Conservation (phyloP, 495 filamentous ascomycete species). For the Aspergillus bridgeri region DNA sequence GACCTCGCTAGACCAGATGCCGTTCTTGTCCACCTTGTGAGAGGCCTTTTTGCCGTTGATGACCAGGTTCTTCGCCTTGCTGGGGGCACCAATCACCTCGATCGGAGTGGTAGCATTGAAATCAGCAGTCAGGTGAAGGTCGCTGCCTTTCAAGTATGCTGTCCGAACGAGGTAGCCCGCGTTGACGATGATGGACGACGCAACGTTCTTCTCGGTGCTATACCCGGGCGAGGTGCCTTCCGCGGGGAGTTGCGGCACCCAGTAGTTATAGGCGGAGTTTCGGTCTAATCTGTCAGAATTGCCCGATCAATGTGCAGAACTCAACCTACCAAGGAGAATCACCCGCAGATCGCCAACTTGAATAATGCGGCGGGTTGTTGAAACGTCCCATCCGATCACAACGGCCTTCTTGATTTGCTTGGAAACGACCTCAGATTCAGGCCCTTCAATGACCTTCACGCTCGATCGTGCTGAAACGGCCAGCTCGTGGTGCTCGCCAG, state of each 20-base stretch:
- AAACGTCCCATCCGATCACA: conserved; percentile 57
- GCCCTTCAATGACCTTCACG: conserved; percentile 49
- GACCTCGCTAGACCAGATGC: conserved; percentile 52
- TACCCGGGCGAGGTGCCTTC: conserved; percentile 32
- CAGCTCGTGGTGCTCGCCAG: conserved; percentile 68
- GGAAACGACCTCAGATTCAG: conserved; percentile 32
- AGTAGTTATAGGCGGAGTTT: conserved; percentile 75
- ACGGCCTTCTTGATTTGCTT: conserved; percentile 43
- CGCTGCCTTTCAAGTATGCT: conserved; percentile 47
- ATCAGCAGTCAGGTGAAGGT: conserved; percentile 63
- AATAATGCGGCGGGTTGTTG: conserved; percentile 49
- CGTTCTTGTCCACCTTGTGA: conserved; percentile 42
- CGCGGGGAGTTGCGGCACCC: conserved; percentile 54
- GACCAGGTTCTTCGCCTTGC: conserved; percentile 44
- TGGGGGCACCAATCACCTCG: conserved; percentile 61
- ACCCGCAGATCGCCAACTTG: conserved; percentile 54
- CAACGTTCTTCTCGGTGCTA: conserved; percentile 35
- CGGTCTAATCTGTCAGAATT: conserved; percentile 42
- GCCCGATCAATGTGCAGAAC: background rate
- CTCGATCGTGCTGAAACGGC: conserved; percentile 45
- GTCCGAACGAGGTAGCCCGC: conserved; percentile 74
- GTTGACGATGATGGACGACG: conserved; percentile 59
- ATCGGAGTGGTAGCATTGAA: conserved; percentile 65
- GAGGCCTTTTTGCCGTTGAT: conserved; percentile 54
- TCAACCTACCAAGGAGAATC: conserved; percentile 45